Percentiles rank a stretch among this genome's conserved stretches.
phyloP scores from a whole-genome alignment of 2,329 filamentous ascomycete species.

The Colletotrichum noveboracense region DNA sequence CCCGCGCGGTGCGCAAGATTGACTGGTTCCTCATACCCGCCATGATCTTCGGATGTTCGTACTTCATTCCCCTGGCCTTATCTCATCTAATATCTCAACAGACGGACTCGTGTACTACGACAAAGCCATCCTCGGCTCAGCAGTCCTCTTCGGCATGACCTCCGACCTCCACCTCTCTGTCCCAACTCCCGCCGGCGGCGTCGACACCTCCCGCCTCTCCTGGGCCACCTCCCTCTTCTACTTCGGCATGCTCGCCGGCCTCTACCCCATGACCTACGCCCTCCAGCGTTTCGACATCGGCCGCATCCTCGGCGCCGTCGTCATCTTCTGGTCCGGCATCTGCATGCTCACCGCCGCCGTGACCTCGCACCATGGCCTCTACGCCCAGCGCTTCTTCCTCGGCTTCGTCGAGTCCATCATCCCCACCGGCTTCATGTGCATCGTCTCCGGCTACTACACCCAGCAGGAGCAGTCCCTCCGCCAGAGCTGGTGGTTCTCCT shows the following conservation, averaged over 20 bases:
- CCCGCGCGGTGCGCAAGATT: conserved; percentile 68
- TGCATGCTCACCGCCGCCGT: conserved; percentile 75
- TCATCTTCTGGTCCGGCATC: conserved; percentile 69
- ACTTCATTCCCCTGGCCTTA: neutral
- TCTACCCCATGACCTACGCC: conserved; percentile 76
- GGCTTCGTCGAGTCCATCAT: conserved; percentile 69
- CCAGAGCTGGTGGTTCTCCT: conserved; percentile 72
- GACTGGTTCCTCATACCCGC: conserved; percentile 71
- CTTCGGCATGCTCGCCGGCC: conserved; percentile 77
- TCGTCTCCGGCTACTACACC: conserved; percentile 67
- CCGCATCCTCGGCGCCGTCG: conserved; percentile 66
- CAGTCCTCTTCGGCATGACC: conserved; percentile 79
- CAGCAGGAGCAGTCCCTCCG: conserved; percentile 68
- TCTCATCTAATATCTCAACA: conserved; percentile 16
- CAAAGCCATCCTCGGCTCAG: conserved; percentile 75
- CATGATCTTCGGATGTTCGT: conserved; percentile 60
- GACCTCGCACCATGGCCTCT: conserved; percentile 67
- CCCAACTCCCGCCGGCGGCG: conserved; percentile 51
- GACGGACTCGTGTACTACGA: conserved; percentile 50
- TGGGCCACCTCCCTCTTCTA: conserved; percentile 85
- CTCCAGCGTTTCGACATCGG: conserved; percentile 72
- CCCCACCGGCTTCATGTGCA: conserved; percentile 70
- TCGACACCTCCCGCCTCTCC: conserved; percentile 70
- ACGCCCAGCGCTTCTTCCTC: conserved; percentile 69
- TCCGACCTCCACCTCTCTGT: conserved; percentile 64